Base-by-base conservation (phyloP, 2,329 filamentous ascomycete genomes). In the Venturiaceae sp. region DNA sequence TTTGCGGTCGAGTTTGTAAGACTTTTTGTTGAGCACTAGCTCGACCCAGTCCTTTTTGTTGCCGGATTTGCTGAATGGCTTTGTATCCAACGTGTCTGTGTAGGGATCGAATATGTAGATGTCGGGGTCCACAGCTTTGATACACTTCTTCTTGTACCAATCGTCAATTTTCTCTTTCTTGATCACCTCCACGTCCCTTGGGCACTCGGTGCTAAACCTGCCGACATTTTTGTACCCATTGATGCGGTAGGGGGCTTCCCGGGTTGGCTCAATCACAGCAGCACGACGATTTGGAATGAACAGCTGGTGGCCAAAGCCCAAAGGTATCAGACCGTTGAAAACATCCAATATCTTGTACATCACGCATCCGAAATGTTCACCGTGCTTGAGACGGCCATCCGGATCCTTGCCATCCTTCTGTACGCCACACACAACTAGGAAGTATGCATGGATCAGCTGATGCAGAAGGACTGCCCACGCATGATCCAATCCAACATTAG, bases 371-470 rank as follows among this genome's bases (percentile, higher is more conserved):
- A 60, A 60, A 55, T 58, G 55, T 16, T 60, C 46, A 14, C 41
- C 59, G 21, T 60, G 58, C 39, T 33, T 58, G 34, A 58, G 34
- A 6, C 55, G 58, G n/a, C 28, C 54, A 16, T 60, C 53, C 8
- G 44, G 8, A n/a, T 50, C 37, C 36, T 58, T 33, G 36, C 53
- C 58, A 21, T 36, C 21, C 16, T 19, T 34, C 34, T 50, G 58
- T 6, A 34, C 7, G 5, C 36, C 55, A 47, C 56, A 59, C 19
- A 28, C 39, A 11, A 50, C 37, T 16, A 60, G 14, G 34, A 60
- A 60, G 50, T 60, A 60, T 14, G 59, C 59, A 28, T 60, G 59
- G 32, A 60, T 60, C 33, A 60, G 23, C 21, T 60, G 56, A 58
- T 60, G 59, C 13, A 60, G 32, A 9, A 60, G 16, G 8, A 30